Evolutionary conservation across 495 filamentous ascomycete species (phyloP), one percentile per base, ranked within the genome.

Genomic region (Aspergillus saccharolyticus): DNA sequence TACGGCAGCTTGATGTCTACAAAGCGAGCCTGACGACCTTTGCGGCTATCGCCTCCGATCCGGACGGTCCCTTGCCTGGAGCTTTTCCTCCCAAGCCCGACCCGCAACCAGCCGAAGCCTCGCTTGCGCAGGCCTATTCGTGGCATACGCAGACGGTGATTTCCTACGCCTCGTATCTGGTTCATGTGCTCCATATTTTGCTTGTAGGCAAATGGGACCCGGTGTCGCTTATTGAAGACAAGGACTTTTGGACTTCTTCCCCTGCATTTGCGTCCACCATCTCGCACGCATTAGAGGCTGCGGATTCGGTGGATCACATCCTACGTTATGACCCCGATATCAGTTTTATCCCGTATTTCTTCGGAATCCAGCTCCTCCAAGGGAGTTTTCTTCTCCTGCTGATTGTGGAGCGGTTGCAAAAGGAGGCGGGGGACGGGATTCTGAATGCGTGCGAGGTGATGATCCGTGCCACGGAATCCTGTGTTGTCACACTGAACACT

Each of bases 311-410:
- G 56, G 85, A 83, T 71, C 86, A 90, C 63, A 90, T 94, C 53
- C 80, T 92, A n/a, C 87, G 91, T 56, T 88, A 84, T 64, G 89
- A 94, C 67, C 88, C 89, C 0, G 89, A 90, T 49, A 80, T 91
- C 33, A 89, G 89, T 63, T 91, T 91, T 71, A 94, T 91, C 87
- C 89, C 89, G 5, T 91, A 90, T 74, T 90, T 94, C 68, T 94
- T 91, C 65, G 89, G 89, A 50, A 91, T 94, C 61, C 90, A 91
- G 61, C 78, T 94, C 0, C 74, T 94, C 4, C 89, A 92, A 65
- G 88, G 89, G 7, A 91, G 88, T 44, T 94, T 92, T 69, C 72
- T 94, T 15, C 76, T 92, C 0, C 80, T 94, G 4, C 77, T 92
- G 28, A 91, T 91, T 53, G 89, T 89, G 58, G 89, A 92, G 63